A percentile compares a stretch with the other conserved stretches of the same genome.
phyloP scores from a whole-genome alignment of 1,284 basidiomycete species.

The Malassezia dermatis region DNA sequence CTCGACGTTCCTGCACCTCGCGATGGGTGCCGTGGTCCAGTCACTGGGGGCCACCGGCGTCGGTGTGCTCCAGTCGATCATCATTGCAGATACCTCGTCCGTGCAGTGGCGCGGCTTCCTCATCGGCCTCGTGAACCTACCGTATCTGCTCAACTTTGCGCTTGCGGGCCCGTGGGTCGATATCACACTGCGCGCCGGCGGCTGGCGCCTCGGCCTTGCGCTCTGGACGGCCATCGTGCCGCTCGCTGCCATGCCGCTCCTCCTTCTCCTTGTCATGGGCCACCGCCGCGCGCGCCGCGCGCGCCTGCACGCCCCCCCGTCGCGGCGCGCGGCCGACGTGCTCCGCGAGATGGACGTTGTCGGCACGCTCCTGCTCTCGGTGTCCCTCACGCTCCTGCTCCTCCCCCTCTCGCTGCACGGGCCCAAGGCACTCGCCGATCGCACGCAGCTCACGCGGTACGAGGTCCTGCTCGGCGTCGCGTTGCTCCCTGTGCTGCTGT shows the following conservation, averaged over 20 bases:
- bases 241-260: slow-evolving; percentile 35
- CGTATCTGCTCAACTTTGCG: slow-evolving; percentile 57
- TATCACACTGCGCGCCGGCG: slow-evolving; percentile 52
- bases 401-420: slow-evolving; percentile 58
- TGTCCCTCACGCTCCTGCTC: slow-evolving; percentile 55
- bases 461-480: slow-evolving; percentile 48
- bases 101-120: slow-evolving; percentile 67
- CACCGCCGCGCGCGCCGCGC: slow-evolving; percentile 29
- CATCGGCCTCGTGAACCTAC: slow-evolving; percentile 54
- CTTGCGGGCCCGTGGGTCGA: slow-evolving; percentile 60
- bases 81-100: slow-evolving; percentile 64
- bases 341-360: slow-evolving; percentile 56
- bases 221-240: slow-evolving; percentile 50
- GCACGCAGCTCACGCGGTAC: background rate
- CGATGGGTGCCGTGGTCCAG: slow-evolving; percentile 54
- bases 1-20: slow-evolving; percentile 53
- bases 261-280: slow-evolving; percentile 36
- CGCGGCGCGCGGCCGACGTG: background rate
- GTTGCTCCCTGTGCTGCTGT: slow-evolving; percentile 49
- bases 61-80: slow-evolving; percentile 51
- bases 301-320: background rate
- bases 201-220: slow-evolving; percentile 67
- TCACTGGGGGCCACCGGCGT: slow-evolving; percentile 48
- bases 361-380: slow-evolving; percentile 60
- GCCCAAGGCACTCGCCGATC: background rate